Base-by-base conservation (phyloP, 83 land plant genomes). In the Diphasiastrum complanatum region DNA sequence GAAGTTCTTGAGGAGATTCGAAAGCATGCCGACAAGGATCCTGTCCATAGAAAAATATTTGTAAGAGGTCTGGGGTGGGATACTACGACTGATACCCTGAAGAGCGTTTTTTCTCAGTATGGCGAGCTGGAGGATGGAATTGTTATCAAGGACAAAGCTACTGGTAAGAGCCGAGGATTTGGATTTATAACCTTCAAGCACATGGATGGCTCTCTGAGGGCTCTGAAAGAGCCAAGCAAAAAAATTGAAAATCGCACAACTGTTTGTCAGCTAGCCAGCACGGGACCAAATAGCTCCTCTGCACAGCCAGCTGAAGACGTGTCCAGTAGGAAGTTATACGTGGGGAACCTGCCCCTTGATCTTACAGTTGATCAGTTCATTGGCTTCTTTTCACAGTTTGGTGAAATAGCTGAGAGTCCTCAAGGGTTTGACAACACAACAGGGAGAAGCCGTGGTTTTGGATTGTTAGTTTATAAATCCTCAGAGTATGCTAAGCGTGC, bases 1-100 rank as follows among this genome's bases (percentile, higher is more conserved):
- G 65, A 62, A 16, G 22, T 62, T 43, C 60, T 49, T 20, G 62
- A 62, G 8, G 60, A 47, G 65, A 12, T 50, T n/a, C 27, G 57
- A 43, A 62, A 62, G 23, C 20, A 28, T 28, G 33, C 55, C 4
- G 65, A 62, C 30, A 28, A 20, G 33, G 60, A 62, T 31, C 1
- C 19, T 2, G 6, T 51, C 32, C 14, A 10, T 12, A 62, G 35
- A 18, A 62, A 62, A 22, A 10, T 62, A 27, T 62, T 62, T 46
- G 65, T 62, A 12, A 62, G 65, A 46, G 65, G 65, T 16, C 14
- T 62, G 60, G 36, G 60, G 0, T 1, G 0, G 27, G 65, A 48
- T 2, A 62, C 65, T 6, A 49, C 52, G 5, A 8, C 1, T 43
- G 65, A 62, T 36, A 0, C 43, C 8, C 43, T 38, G 12, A 38